phyloP scores from a whole-genome alignment of 495 filamentous ascomycete genomes.

The Penicillium flavigenum region DNA sequence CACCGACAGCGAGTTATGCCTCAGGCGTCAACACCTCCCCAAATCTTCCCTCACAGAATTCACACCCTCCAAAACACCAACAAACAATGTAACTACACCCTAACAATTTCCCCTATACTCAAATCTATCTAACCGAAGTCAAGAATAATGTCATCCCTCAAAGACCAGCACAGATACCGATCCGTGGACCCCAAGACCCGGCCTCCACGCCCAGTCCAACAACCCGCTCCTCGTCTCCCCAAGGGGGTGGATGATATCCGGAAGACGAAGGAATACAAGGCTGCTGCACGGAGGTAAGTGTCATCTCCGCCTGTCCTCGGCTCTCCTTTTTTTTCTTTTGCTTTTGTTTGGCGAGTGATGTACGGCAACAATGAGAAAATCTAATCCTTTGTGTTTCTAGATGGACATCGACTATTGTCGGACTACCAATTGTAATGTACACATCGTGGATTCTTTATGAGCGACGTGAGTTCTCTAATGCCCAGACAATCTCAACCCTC shows the following conservation, averaged over 20 bases:
- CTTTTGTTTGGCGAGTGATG: neutral
- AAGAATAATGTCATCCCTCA: neutral
- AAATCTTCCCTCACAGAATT: constrained; percentile 4
- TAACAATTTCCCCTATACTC: neutral
- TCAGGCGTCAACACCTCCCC: constrained; percentile 18
- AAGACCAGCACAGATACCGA: constrained; percentile 9
- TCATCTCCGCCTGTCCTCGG: neutral
- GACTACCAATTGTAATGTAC: constrained; percentile 51
- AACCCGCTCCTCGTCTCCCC: constrained; percentile 3
- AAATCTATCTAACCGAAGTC: neutral
- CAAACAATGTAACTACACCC: neutral
- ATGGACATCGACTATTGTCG: constrained; percentile 52
- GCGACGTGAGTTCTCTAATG: constrained; percentile 19
- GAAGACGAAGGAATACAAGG: constrained; percentile 32
- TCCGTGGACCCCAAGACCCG: constrained; percentile 9
- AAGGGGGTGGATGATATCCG: constrained; percentile 26
- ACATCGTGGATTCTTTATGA: constrained; percentile 31
- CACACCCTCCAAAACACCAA: neutral
- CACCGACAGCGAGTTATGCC: constrained; percentile 6
- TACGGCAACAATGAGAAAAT: constrained; percentile 4
- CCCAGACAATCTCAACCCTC: neutral
- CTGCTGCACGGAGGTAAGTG: constrained; percentile 29
- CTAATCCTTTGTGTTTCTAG: constrained; percentile 36
- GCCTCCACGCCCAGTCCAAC: constrained; percentile 14
- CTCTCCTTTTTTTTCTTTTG: neutral